Percentiles rank a stretch among this genome's conserved stretches.
Evolutionary conservation across 2,329 filamentous ascomycete genomes (phyloP).

Genomic region (Clarireedia sp.): DNA sequence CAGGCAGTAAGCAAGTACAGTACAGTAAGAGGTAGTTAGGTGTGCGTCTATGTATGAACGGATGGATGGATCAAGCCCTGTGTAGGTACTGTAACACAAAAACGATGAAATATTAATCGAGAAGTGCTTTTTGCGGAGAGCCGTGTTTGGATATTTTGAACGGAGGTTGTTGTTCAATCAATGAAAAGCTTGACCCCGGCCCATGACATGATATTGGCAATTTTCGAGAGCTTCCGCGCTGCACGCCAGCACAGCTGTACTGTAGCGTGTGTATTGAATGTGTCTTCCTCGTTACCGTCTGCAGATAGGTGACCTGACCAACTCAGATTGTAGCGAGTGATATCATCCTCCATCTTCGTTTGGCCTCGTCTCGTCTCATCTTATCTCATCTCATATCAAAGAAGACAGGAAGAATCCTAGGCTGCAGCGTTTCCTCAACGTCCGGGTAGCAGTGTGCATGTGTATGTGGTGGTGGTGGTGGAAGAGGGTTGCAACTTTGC

Average conservation of each 20-base stretch:
- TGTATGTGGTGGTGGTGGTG: neutral
- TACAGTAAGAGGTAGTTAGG: too few relatives aligned
- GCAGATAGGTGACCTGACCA: neutral
- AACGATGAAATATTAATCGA: neutral
- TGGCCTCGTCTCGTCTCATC: neutral
- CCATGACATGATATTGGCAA: neutral
- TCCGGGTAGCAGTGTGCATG: neutral
- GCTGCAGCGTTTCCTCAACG: neutral
- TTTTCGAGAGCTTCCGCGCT: neutral
- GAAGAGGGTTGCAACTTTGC: constrained; percentile 7
- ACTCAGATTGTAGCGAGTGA: neutral
- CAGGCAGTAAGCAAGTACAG: neutral
- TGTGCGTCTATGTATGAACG: too few relatives aligned
- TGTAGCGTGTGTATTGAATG: neutral
- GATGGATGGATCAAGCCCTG: neutral
- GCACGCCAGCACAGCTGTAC: neutral
- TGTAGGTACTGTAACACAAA: neutral
- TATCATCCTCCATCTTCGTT: too few relatives aligned
- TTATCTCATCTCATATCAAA: neutral
- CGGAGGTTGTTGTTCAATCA: neutral
- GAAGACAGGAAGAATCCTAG: neutral
- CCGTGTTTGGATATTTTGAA: constrained; percentile 1
- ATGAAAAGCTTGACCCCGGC: neutral
- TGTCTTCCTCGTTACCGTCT: neutral
- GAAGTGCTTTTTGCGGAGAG: neutral